Evolutionary conservation across 2,329 filamentous ascomycete species (phyloP).

Genomic region (Epichloe scottii): DNA sequence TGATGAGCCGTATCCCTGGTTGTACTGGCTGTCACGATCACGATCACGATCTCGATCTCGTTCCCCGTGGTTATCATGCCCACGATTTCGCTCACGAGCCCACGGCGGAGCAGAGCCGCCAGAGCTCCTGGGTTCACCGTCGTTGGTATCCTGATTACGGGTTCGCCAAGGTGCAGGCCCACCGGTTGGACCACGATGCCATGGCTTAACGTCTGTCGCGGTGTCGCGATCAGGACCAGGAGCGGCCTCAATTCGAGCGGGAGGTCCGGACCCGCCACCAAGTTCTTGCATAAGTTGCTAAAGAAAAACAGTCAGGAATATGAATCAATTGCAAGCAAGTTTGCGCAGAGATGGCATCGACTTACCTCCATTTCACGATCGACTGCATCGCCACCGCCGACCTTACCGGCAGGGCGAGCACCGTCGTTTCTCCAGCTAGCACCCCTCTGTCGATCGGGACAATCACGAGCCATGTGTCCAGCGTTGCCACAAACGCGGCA

Average conservation of each 20-base stretch:
- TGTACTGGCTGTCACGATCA: constrained; percentile 16
- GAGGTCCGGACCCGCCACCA: constrained; percentile 58
- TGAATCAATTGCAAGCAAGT: neutral
- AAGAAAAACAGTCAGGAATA: constrained; percentile 26
- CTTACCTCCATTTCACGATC: constrained; percentile 91
- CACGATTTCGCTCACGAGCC: constrained; percentile 46
- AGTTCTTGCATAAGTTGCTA: constrained; percentile 97
- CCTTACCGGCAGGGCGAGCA: constrained; percentile 45
- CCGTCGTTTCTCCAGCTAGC: constrained; percentile 78
- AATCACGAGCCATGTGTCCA: constrained; percentile 96
- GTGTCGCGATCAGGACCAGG: constrained; percentile 45
- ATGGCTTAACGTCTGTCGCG: constrained; percentile 60
- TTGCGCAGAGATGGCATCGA: constrained; percentile 5
- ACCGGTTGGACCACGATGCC: constrained; percentile 76
- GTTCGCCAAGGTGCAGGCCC: constrained; percentile 71
- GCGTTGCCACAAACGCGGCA: constrained; percentile 97
- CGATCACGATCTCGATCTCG: constrained; percentile 10
- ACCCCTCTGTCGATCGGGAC: constrained; percentile 85
- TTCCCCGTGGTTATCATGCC: constrained; percentile 25
- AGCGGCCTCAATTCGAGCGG: constrained; percentile 76
- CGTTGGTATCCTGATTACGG: constrained; percentile 38
- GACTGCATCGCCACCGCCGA: constrained; percentile 70
- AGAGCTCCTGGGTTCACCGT: constrained; percentile 31
- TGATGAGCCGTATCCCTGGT: constrained; percentile 11
- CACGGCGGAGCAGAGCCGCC: constrained; percentile 44